Conservation (phyloP, 2,329 filamentous ascomycete species). For the Cercospora sesami region DNA sequence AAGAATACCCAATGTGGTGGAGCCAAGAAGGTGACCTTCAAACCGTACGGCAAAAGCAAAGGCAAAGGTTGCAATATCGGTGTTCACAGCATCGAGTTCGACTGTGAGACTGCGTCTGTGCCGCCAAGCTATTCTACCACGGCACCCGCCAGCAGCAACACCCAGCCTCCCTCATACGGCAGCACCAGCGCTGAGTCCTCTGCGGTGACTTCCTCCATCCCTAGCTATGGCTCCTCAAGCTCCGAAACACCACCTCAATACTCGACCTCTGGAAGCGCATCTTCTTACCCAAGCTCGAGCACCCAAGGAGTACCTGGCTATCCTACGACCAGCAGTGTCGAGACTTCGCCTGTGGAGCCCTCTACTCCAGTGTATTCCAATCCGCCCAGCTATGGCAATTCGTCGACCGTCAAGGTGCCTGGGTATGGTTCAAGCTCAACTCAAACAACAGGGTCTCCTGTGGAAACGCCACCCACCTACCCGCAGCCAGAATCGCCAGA, state of each 20-base stretch:
- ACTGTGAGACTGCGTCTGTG: constrained; percentile 57
- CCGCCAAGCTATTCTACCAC: constrained; percentile 37
- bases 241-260: constrained; percentile 14
- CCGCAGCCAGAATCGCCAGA: constrained; percentile 56
- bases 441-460: constrained; percentile 45
- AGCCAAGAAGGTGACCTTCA: constrained; percentile 75
- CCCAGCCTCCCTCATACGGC: constrained; percentile 26
- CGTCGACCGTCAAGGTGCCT: constrained; percentile 17
- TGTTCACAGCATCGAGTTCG: constrained; percentile 72
- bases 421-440: constrained; percentile 23
- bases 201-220: constrained; percentile 19
- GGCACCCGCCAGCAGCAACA: constrained; percentile 13
- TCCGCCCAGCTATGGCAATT: constrained; percentile 17
- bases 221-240: constrained; percentile 18
- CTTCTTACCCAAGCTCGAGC: constrained; percentile 17
- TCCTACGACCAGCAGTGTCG: constrained; percentile 22
- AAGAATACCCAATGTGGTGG: constrained; percentile 90
- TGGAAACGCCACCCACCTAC: constrained; percentile 24
- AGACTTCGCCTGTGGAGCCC: constrained; percentile 24
- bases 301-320: constrained; percentile 14
- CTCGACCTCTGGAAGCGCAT: constrained; percentile 21
- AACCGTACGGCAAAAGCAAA: constrained; percentile 42
- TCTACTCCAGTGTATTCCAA: not conserved
- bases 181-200: constrained; percentile 27
- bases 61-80: constrained; percentile 63